These are phyloP conservation scores for Senna siamea DNA, from an alignment of 306 rosid species.

Conservation along the genomic window DNA sequence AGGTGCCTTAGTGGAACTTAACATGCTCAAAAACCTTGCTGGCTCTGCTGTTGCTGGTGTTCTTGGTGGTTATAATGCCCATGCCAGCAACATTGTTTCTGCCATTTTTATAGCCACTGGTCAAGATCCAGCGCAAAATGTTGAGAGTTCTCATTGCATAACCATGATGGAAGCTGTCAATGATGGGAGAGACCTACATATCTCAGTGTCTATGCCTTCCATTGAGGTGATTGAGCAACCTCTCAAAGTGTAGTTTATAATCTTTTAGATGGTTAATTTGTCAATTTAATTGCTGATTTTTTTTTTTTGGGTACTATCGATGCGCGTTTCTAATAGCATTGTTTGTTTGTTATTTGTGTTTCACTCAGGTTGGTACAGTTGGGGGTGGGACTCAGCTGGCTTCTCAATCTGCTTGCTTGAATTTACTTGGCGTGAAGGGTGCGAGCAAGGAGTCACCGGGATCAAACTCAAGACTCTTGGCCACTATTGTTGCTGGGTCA, in stretches of 20 bases:
- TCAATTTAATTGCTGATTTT: conserved; percentile 15
- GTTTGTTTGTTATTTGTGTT: too few relatives aligned
- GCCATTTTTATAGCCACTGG: conserved; percentile 84
- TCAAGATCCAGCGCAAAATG: conserved; percentile 85
- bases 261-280: conserved; percentile 13
- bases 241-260: background rate
- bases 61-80: conserved; percentile 80
- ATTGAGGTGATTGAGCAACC: conserved; percentile 61
- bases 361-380: conserved; percentile 70
- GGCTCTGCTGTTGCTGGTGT: conserved; percentile 81
- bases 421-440: conserved; percentile 78
- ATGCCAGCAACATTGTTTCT: conserved; percentile 82
- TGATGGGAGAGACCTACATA: conserved; percentile 72
- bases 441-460: conserved; percentile 72
- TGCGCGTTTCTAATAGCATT: too few relatives aligned
- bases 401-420: conserved; percentile 86
- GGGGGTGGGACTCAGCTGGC: conserved; percentile 87
- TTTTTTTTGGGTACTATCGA: too few relatives aligned
- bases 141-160: conserved; percentile 84
- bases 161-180: conserved; percentile 79
- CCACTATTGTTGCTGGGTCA: conserved; percentile 68
- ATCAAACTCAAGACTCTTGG: conserved; percentile 70
- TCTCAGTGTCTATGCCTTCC: conserved; percentile 81
- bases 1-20: conserved; percentile 70
- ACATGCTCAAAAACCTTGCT: conserved; percentile 78